phyloP scores from a whole-genome alignment of 2,329 filamentous ascomycete species.

The Annulohypoxylon truncatum region DNA sequence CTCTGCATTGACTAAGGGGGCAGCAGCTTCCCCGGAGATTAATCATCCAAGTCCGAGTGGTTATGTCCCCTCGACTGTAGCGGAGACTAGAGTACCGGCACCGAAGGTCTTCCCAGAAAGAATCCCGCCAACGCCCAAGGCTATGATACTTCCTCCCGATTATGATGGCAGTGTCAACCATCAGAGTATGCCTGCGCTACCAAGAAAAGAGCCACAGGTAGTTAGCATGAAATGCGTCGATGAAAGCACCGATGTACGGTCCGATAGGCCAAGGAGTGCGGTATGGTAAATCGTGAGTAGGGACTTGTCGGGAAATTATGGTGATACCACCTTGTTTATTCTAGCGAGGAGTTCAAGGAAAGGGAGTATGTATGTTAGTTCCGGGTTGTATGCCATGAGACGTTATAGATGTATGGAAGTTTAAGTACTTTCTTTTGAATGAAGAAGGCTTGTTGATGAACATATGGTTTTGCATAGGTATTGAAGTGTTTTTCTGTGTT shows the following conservation, averaged over 20 bases:
- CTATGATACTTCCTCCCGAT: constrained; percentile 39
- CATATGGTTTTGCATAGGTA: not conserved
- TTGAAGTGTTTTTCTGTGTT: too few relatives aligned
- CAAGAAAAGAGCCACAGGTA: constrained; percentile 17
- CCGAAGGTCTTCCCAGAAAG: constrained; percentile 18
- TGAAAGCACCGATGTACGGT: constrained; percentile 7
- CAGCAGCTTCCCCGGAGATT: not conserved
- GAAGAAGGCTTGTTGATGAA: not conserved
- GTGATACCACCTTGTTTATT: constrained; percentile 9
- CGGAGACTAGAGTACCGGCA: constrained; percentile 9
- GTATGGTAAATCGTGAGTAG: constrained; percentile 24
- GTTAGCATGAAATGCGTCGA: constrained; percentile 28
- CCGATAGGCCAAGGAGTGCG: constrained; percentile 33
- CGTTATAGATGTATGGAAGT: too few relatives aligned
- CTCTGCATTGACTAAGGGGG: constrained; percentile 4
- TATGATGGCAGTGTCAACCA: constrained; percentile 18
- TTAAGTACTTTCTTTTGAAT: too few relatives aligned
- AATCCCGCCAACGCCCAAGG: constrained; percentile 40
- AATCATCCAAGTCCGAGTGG: not conserved
- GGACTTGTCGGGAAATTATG: constrained; percentile 1
- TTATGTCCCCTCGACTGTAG: constrained; percentile 1
- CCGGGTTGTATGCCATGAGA: not conserved
- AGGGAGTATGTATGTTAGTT: constrained; percentile 11
- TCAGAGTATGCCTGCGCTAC: constrained; percentile 24
- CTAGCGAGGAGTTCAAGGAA: constrained; percentile 36